Conservation (phyloP, 495 filamentous ascomycete species). For the Talaromyces thailandensis region DNA sequence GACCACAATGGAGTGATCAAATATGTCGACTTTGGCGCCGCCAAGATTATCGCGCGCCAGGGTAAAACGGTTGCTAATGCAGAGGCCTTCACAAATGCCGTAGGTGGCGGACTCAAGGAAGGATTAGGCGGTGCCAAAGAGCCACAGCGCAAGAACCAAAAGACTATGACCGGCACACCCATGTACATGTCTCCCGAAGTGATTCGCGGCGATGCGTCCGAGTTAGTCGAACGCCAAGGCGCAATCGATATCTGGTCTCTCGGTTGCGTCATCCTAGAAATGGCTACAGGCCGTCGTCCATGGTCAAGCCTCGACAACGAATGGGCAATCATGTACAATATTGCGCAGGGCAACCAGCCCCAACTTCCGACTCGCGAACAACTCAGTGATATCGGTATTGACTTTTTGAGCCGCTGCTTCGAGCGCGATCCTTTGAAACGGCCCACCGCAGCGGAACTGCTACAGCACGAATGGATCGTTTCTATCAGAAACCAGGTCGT, state of each 20-base stretch:
- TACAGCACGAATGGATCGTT: slow-evolving; percentile 96
- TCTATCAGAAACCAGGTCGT: slow-evolving; percentile 52
- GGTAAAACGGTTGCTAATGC: slow-evolving; percentile 72
- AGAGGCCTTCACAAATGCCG: slow-evolving; percentile 39
- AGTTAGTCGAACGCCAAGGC: slow-evolving; percentile 54
- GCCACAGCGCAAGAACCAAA: slow-evolving; percentile 54
- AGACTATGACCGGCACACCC: slow-evolving; percentile 92
- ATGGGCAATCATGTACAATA: slow-evolving; percentile 99
- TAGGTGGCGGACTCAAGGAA: slow-evolving; percentile 18
- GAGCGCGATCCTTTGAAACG: slow-evolving; percentile 72
- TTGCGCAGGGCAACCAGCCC: slow-evolving; percentile 89
- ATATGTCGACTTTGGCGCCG: slow-evolving; percentile 97
- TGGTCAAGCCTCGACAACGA: slow-evolving; percentile 99
- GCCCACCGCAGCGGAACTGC: slow-evolving; percentile 75
- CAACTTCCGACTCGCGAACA: slow-evolving; percentile 75
- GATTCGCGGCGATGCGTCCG: slow-evolving; percentile 68
- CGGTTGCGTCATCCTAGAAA: slow-evolving; percentile 93
- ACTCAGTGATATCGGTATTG: slow-evolving; percentile 72
- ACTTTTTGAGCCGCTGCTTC: slow-evolving; percentile 84
- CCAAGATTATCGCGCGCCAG: slow-evolving; percentile 92
- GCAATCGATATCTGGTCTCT: slow-evolving; percentile 97
- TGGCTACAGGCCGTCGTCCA: slow-evolving; percentile 89
- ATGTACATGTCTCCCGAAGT: slow-evolving; percentile 99
- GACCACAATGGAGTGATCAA: slow-evolving; percentile 98
- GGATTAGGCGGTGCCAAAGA: slow-evolving; percentile 20